Base-by-base conservation (phyloP, 352 stramenopile genomes). In the Globisporangium uncinulatum region DNA sequence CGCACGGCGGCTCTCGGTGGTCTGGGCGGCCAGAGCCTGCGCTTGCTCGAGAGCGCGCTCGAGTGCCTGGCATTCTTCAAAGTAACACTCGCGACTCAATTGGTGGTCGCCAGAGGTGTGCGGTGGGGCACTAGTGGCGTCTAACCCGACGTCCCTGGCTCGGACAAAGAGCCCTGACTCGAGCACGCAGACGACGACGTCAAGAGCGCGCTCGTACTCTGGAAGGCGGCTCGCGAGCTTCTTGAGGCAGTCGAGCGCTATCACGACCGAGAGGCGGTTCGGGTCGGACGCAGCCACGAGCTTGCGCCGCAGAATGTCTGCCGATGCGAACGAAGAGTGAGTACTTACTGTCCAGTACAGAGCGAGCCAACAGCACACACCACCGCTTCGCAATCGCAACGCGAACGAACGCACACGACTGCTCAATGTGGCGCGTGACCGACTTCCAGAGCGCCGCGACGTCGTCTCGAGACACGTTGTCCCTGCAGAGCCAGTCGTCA, bases 231-330 rank as follows among this genome's bases (percentile, higher is more conserved):
- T 31, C 0, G 79, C 62, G 32, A 92, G 63, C 19, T 87, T 82
- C 44, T 74, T 77, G 17, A 92, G 57, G 54, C 82, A 92, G 47
- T 92, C 79, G 52, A 92, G 65, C 3, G 82, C 82, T 43, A 92
- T 86, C 3, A 69, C 54, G n/a, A 84, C 63, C 0, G 82, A 88
- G 2, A 86, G 2, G 6, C 64, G 31, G 47, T 92, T 66, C 0
- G 79, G 77, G 36, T 87, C 63, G 14, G 63, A 49, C 4, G 56
- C 68, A 8, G 67, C 21, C 11, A 87, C 65, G 2, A 89, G 67
- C 29, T 76, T 79, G 31, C 72, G 67, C 15, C 74, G 73, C 4
- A 92, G 64, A 0, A 90, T 58, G 68, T 92, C 81, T 91, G 57
- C 34, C 34, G 34, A 8, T 13, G 10, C 34, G 34, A 39, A 13